These are phyloP conservation scores for Paecilomyces sp. DNA, from an alignment of 2,329 filamentous ascomycete genomes.

Conservation along the genomic window DNA sequence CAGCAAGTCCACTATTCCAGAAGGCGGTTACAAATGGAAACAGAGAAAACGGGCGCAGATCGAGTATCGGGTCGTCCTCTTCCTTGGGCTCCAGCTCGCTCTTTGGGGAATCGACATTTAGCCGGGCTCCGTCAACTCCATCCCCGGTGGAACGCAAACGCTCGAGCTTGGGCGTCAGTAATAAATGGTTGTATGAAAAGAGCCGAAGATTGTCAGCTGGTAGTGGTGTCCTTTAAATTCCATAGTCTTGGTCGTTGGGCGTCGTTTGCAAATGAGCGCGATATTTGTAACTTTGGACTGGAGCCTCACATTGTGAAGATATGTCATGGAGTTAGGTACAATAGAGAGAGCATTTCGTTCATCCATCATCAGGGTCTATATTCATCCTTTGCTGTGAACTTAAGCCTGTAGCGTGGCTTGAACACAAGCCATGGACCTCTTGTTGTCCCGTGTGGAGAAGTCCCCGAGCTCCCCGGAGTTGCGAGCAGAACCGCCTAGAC, in stretches of 20 bases:
- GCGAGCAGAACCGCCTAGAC: background rate
- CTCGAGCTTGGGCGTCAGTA: constrained; percentile 73
- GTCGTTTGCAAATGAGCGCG: background rate
- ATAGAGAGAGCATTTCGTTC: background rate
- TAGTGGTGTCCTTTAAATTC: constrained; percentile 25
- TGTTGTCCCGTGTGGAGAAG: background rate
- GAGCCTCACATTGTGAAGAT: background rate
- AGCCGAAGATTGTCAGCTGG: constrained; percentile 41
- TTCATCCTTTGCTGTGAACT: background rate
- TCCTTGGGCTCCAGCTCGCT: constrained; percentile 31
- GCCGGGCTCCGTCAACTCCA: constrained; percentile 59
- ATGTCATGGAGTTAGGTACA: background rate
- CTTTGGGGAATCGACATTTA: constrained; percentile 37
- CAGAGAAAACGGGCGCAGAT: constrained; percentile 42
- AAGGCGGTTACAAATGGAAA: constrained; percentile 52
- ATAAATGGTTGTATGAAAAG: constrained; percentile 91
- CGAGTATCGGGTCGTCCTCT: constrained; percentile 53
- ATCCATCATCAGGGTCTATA: background rate
- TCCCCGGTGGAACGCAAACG: constrained; percentile 60
- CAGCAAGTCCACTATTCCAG: constrained; percentile 55
- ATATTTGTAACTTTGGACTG: background rate
- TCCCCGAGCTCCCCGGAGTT: background rate
- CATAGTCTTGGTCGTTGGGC: constrained; percentile 1
- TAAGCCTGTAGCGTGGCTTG: background rate
- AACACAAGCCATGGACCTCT: background rate